Percentiles rank a stretch among this genome's conserved stretches.
Evolutionary conservation across 345 rosid species (phyloP).

Genomic region (Populus euphratica): DNA sequence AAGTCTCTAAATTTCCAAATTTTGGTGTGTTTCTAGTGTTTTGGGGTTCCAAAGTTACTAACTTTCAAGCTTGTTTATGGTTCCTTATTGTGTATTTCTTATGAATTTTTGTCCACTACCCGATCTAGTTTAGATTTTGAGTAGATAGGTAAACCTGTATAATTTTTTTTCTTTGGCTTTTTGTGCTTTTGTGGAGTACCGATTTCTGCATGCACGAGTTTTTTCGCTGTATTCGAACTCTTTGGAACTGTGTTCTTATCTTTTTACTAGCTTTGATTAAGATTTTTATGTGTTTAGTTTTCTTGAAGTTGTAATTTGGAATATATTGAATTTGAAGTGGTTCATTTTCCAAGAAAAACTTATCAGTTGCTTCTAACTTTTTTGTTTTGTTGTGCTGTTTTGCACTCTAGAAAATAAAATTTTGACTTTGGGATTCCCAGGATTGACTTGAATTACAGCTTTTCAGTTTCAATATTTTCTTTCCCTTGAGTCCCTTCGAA

Average conservation of each 20-base stretch:
- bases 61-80: constrained; percentile 6
- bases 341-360: neutral
- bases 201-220: neutral
- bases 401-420: neutral
- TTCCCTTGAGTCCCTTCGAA: neutral
- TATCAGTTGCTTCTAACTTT: neutral
- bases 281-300: neutral
- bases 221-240: neutral
- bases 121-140: constrained; percentile 15
- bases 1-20: constrained; percentile 3
- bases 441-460: neutral
- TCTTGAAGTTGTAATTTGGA: neutral
- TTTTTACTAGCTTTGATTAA: neutral
- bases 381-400: neutral
- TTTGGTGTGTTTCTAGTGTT: constrained; percentile 28
- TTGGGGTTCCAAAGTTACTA: constrained; percentile 25
- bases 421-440: neutral
- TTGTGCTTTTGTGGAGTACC: neutral
- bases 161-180: neutral
- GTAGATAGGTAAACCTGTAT: neutral
- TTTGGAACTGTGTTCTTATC: neutral
- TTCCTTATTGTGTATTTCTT: neutral
- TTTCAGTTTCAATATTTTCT: neutral
- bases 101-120: constrained; percentile 5
- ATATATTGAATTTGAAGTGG: neutral